A percentile compares a stretch with the other conserved stretches of the same genome.
Conservation (phyloP, 441 rosid genomes). For the California macrophylla region DNA sequence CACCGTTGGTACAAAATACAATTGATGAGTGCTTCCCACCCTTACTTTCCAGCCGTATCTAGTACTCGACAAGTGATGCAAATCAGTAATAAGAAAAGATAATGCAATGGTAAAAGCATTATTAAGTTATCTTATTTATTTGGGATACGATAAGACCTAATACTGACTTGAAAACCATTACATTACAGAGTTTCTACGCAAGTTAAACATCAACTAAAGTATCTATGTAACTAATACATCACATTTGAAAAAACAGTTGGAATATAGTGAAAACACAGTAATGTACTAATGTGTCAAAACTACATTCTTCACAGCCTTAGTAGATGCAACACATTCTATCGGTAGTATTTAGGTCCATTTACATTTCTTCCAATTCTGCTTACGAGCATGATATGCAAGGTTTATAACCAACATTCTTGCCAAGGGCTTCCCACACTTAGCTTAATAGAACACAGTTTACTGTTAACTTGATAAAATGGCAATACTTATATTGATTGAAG, state of each 20-base stretch:
- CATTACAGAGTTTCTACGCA: not conserved
- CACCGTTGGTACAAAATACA: constrained; percentile 93
- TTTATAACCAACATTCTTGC: too few relatives aligned
- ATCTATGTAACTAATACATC: not conserved
- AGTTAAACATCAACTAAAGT: not conserved
- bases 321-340: not conserved
- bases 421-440: too few relatives aligned
- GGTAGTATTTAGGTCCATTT: not conserved
- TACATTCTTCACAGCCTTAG: not conserved
- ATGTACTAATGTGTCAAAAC: not conserved
- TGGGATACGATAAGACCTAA: not conserved
- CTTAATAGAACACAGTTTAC: not conserved
- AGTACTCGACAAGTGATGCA: constrained; percentile 6
- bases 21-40: constrained; percentile 83
- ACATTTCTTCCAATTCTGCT: not conserved
- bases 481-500: too few relatives aligned
- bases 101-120: not conserved
- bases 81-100: constrained; percentile 7
- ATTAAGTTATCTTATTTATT: not conserved
- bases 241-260: not conserved
- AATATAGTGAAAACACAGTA: not conserved
- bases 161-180: not conserved
- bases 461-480: not conserved
- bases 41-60: constrained; percentile 87
- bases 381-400: not conserved